Base-by-base conservation (phyloP, 2,329 filamentous ascomycete species). In the Dactylellina haptotyla region DNA sequence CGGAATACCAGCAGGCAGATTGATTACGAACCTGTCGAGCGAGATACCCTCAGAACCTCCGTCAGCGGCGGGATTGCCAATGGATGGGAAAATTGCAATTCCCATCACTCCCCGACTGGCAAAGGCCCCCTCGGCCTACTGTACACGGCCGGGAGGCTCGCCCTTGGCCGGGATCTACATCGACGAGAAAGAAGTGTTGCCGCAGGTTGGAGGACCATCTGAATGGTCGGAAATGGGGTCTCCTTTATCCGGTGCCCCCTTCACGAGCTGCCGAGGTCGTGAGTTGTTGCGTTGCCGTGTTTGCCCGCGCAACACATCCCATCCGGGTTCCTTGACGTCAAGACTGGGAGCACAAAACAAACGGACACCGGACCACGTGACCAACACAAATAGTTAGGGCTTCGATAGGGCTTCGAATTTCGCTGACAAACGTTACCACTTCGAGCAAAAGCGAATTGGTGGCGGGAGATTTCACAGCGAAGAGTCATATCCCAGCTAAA, bases 151-250 rank as follows among this genome's bases (percentile, higher is more conserved):
- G 54, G 61, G 18, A 48, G 50, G 30, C 20, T 43, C 28, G 32
- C 10, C 18, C 57, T 26, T 32, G n/a, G 20, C 26, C 16, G n/a
- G 8, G 41, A 48, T 45, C 57, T 23, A 41, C 16, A 25, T 57
- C 59, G 51, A 56, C 50, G 56, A 50, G 54, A 59, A 53, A 23
- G 53, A 41, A 58, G 39, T 64, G 58, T 71, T 71, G 66, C 53
- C 20, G 56, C 46, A 46, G 25, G 30, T 43, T 46, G 45, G 32
- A 62, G 30, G 20, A 28, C n/a, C 50, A 34, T 73, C 37, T 73
- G 69, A 73, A 62, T 73, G 69, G 69, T 39, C 69, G 69, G 69
- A 73, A 73, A 73, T 61, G 45, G 37, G 25, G 28, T 37, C 41
- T 54, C 48, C 54, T 57, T 73, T 73, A 56, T 62, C 69, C 69